These are phyloP conservation scores for Tetrahymena elliotti DNA, from an alignment of 73 alveolate species.

Conservation along the genomic window DNA sequence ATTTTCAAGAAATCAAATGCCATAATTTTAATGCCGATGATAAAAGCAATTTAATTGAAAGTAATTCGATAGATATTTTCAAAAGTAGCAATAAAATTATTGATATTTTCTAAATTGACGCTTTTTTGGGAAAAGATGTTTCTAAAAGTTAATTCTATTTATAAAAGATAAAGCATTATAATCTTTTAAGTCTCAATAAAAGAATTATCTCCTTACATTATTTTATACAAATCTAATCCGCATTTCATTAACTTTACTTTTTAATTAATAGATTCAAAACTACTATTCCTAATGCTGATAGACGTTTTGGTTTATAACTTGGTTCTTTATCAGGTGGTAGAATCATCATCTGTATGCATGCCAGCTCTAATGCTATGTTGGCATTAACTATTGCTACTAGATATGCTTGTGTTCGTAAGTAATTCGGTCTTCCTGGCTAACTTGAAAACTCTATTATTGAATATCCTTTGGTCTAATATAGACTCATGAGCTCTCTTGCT, in stretches of 20 bases:
- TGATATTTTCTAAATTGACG: not conserved
- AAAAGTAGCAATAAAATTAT: not conserved
- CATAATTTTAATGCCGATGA: too few relatives aligned
- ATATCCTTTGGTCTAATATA: slow-evolving; percentile 49
- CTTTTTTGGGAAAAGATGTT: not conserved
- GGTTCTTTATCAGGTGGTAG: slow-evolving; percentile 70
- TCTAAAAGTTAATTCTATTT: not conserved
- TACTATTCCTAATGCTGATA: slow-evolving; percentile 40
- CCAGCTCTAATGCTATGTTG: slow-evolving; percentile 23
- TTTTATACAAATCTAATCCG: not conserved
- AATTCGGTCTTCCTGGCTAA: slow-evolving; percentile 50
- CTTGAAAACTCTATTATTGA: slow-evolving; percentile 53
- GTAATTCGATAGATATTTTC: not conserved
- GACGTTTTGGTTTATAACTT: slow-evolving; percentile 65
- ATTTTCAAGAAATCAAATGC: too few relatives aligned
- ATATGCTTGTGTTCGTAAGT: slow-evolving; percentile 57
- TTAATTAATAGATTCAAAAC: not conserved
- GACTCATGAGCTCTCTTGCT: slow-evolving; percentile 63
- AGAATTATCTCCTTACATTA: not conserved
- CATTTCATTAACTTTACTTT: not conserved
- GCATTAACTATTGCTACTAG: slow-evolving; percentile 55
- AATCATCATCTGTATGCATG: slow-evolving; percentile 38
- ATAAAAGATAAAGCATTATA: too few relatives aligned
- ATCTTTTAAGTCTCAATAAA: not conserved
- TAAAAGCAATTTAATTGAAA: too few relatives aligned